Evolutionary conservation across 139 green algal genomes (phyloP).

Genomic region (Mesotaenium endlicherianum): DNA sequence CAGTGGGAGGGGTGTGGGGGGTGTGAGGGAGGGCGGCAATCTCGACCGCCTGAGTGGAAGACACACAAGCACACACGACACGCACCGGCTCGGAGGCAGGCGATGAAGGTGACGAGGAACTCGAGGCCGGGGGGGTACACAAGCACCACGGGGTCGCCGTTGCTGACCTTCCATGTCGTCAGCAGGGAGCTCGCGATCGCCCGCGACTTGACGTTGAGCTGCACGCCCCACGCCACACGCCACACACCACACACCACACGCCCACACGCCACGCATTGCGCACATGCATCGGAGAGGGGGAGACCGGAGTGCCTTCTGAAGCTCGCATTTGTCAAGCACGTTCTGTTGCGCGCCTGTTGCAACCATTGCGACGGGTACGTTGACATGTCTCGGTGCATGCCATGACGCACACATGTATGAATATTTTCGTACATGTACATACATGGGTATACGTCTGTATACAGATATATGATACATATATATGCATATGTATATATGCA

Average conservation of each 20-base stretch:
- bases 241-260: no score
- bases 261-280: no score
- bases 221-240: no score
- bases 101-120: slow-evolving; percentile 54
- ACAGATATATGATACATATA: not conserved
- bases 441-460: not conserved
- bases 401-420: no score
- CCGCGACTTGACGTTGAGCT: not conserved
- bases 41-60: no score
- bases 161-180: not conserved
- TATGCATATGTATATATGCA: no score
- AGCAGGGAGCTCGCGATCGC: not conserved
- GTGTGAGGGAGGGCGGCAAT: not conserved
- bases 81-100: slow-evolving; percentile 25
- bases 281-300: not conserved
- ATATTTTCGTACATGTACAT: not conserved
- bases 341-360: no score
- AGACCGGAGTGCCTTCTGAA: not conserved
- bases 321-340: no score
- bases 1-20: not conserved
- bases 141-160: slow-evolving; percentile 44
- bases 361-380: no score
- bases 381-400: no score
- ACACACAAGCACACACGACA: no score
- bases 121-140: slow-evolving; percentile 54